Base-by-base conservation (phyloP, 208 protist species). In the Trypanosoma caninum region DNA sequence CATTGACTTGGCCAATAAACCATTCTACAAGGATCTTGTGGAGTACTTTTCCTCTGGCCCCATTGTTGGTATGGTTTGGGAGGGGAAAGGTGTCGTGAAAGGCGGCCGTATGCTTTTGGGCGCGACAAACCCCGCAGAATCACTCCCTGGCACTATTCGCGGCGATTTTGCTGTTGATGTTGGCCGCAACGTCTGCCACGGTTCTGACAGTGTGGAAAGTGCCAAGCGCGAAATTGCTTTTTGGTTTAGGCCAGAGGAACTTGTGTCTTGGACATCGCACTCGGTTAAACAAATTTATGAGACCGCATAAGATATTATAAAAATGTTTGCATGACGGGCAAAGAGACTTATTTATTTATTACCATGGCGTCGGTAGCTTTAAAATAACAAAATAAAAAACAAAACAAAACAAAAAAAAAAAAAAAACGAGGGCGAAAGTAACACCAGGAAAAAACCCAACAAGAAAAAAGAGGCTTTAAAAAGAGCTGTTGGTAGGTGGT, bases 11-110 rank as follows among this genome's bases (percentile, higher is more conserved):
- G 60, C 84, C 50, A 77, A 73, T 33, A 96, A 96, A 72, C 89
- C 92, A 51, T 99, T 99, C 87, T 99, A 97, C 78, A 52, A 55
- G 50, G 74, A 74, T 34, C 90, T 99, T 40, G 80, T 97, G 60
- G 63, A 85, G 44, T 99, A 97, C 89, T 92, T 99, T 64, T 93
- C 91, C 44, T 97, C 90, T 25, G 97, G 97, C 69, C 97, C 98
- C 55, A 97, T 99, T 63, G 88, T 98, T 66, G 93, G 91, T 46
- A 99, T 99, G 95, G 95, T 98, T 51, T 98, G 91, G 92, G 96
- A 99, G 80, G 98, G 98, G 65, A 95, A 95, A 68, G 89, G 89
- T 61, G 97, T 94, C 54, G 93, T 99, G 65, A 91, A 91, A 64
- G 83, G 78, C 59, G 95, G 86, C 61, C 97, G 97, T 68, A 63